Evolutionary conservation across 2,329 filamentous ascomycete genomes (phyloP).

Genomic region (Exophiala viscosa): DNA sequence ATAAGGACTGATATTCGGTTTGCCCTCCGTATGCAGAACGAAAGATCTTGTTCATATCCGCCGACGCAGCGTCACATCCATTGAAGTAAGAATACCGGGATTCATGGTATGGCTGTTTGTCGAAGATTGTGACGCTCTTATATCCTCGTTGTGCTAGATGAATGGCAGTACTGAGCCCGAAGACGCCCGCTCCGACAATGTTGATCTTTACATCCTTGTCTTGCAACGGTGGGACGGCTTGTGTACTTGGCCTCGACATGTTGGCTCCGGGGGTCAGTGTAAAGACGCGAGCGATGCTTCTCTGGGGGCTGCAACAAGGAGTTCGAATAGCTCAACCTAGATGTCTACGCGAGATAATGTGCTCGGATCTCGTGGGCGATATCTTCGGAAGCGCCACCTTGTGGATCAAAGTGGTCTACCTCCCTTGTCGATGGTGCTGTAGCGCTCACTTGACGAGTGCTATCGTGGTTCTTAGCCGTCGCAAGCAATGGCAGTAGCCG

Average conservation of each 20-base stretch:
- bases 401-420: no score
- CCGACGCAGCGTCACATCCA: slow-evolving; percentile 46
- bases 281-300: no score
- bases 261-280: no score
- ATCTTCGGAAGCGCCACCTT: no score
- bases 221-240: not conserved
- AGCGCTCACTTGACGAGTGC: no score
- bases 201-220: slow-evolving; percentile 6
- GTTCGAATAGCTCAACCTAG: no score
- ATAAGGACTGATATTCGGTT: slow-evolving; percentile 46
- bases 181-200: slow-evolving; percentile 54
- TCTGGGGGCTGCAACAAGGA: no score
- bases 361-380: no score
- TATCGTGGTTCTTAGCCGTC: no score
- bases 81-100: slow-evolving; percentile 40
- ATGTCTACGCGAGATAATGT: no score
- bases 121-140: slow-evolving; percentile 47
- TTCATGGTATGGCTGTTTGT: slow-evolving; percentile 44
- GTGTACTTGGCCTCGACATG: not conserved
- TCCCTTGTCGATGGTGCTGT: no score
- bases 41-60: slow-evolving; percentile 31
- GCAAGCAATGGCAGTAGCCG: no score
- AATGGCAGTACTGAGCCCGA: slow-evolving; percentile 48
- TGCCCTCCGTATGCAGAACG: slow-evolving; percentile 42
- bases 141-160: slow-evolving; percentile 42